Conservation (phyloP, 768 basidiomycete genomes). For the Lactarius hengduanensis region DNA sequence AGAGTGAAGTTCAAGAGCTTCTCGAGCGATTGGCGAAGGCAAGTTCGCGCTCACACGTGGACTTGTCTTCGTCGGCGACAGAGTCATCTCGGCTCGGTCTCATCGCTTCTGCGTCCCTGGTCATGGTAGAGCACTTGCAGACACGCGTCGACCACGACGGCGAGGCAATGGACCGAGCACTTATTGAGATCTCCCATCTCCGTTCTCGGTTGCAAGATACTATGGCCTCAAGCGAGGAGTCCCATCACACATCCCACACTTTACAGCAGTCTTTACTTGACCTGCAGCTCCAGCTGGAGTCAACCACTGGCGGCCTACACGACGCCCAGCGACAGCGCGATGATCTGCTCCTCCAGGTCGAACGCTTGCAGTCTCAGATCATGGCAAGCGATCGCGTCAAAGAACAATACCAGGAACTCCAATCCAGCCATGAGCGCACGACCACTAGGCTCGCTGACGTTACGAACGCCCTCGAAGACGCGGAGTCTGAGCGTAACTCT, state of each 20-base stretch:
- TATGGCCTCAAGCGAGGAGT: conserved; percentile 4
- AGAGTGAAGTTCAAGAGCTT: conserved; percentile 23
- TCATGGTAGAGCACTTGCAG: conserved; percentile 31
- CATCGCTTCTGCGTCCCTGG: conserved; percentile 21
- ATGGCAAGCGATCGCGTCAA: conserved; percentile 13
- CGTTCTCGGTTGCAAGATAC: conserved; percentile 12
- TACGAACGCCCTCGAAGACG: conserved; percentile 48
- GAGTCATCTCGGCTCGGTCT: conserved; percentile 18
- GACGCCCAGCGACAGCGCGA: conserved; percentile 12
- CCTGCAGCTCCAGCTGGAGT: conserved; percentile 5
- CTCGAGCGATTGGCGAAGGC: conserved; percentile 17
- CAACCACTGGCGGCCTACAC: conserved; percentile 3
- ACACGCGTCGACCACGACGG: conserved; percentile 11
- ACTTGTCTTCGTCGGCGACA: not conserved
- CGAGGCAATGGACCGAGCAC: not conserved
- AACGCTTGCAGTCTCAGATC: conserved; percentile 21
- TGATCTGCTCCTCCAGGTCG: conserved; percentile 20
- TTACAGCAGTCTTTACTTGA: conserved; percentile 16
- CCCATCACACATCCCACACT: not conserved
- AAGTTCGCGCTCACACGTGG: conserved; percentile 27
- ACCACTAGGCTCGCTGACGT: conserved; percentile 47
- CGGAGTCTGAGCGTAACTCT: conserved; percentile 66
- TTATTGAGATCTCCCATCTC: conserved; percentile 15
- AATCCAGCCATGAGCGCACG: conserved; percentile 40
- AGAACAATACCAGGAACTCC: conserved; percentile 20